Conservation (phyloP, 208 protist species). For the Trypanosoma cruzi region DNA sequence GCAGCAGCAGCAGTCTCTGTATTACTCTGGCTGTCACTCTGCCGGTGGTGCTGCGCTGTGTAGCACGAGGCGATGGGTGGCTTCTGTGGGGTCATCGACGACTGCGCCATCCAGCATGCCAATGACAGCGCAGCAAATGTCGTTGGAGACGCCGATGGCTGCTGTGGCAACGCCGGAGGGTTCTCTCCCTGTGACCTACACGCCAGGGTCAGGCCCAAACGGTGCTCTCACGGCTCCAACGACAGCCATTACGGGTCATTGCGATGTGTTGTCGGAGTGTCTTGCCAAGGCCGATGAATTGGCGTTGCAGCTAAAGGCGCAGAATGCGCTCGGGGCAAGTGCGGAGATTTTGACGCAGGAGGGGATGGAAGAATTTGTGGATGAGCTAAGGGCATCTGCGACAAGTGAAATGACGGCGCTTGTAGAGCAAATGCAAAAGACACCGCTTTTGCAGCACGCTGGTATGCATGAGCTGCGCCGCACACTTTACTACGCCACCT, state of each 20-base stretch:
- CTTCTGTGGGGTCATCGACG: neutral
- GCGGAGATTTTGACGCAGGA: conserved; percentile 78
- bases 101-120: neutral
- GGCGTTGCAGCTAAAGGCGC: conserved; percentile 69
- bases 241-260: conserved; percentile 75
- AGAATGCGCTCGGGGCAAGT: conserved; percentile 63
- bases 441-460: conserved; percentile 70
- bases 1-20: neutral
- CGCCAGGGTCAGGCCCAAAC: conserved; percentile 54
- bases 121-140: neutral
- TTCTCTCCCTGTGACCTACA: conserved; percentile 63
- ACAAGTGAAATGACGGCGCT: conserved; percentile 58
- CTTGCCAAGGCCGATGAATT: conserved; percentile 87
- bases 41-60: neutral
- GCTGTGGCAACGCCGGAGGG: neutral
- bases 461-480: conserved; percentile 90
- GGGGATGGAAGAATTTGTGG: conserved; percentile 84
- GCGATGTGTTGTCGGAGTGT: conserved; percentile 80
- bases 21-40: neutral
- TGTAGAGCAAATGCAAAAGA: conserved; percentile 49
- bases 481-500: conserved; percentile 85
- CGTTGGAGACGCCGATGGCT: neutral
- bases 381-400: conserved; percentile 69
- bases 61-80: conserved; percentile 1
- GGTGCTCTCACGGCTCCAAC: conserved; percentile 57